phyloP scores from a whole-genome alignment of 345 rosid species.

The Lepidium africanum region DNA sequence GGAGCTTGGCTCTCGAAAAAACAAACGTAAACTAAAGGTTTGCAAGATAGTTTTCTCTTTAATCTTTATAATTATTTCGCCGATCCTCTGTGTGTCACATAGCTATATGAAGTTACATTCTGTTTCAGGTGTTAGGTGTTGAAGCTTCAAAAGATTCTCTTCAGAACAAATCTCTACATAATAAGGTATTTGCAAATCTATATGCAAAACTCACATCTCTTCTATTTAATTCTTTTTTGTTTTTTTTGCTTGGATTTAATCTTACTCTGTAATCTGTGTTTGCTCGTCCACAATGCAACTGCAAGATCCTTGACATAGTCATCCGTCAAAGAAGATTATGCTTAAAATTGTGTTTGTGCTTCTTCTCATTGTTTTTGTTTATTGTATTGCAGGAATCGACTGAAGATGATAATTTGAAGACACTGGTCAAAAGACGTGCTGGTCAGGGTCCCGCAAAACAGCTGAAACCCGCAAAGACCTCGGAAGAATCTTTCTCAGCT shows the following conservation, averaged over 20 bases:
- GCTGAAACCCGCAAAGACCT: constrained; percentile 31
- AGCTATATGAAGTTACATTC: not conserved
- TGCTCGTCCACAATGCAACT: not conserved
- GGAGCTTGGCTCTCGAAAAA: constrained; percentile 14
- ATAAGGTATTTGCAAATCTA: constrained; percentile 38
- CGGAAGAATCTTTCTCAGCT: constrained; percentile 32
- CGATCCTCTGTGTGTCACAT: not conserved
- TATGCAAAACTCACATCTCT: not conserved
- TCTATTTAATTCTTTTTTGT: not conserved
- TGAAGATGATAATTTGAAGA: constrained; percentile 32
- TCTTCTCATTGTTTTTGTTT: not conserved
- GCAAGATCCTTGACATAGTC: constrained; percentile 2
- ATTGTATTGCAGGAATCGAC: constrained; percentile 33
- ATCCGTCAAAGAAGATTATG: constrained; percentile 1
- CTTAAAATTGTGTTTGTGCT: not conserved
- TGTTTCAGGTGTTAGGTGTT: constrained; percentile 12
- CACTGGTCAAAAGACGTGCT: constrained; percentile 28
- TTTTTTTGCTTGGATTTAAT: not conserved
- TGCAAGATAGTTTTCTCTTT: not conserved
- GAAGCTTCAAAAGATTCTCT: constrained; percentile 24
- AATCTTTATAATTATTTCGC: not conserved
- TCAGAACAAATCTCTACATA: constrained; percentile 25
- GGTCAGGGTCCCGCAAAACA: constrained; percentile 41
- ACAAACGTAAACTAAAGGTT: constrained; percentile 29
- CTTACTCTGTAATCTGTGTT: constrained; percentile 1